Percentiles rank a stretch among this genome's conserved stretches.
These are phyloP conservation scores for Arbutus unedo DNA, from an alignment of 148 eudicot genomes.

Conservation along the genomic window DNA sequence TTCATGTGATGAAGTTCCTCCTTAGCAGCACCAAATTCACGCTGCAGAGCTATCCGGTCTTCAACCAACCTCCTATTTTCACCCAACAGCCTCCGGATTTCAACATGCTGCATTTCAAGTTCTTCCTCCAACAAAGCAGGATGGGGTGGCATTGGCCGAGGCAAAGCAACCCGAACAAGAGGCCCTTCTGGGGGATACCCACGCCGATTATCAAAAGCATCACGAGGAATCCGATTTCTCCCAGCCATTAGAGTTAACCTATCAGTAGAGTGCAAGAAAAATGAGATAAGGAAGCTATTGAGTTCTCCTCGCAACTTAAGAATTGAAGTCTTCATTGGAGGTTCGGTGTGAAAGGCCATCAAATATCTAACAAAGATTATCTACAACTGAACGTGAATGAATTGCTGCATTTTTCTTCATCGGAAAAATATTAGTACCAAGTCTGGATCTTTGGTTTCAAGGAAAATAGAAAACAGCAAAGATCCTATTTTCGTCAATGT, in stretches of 20 bases:
- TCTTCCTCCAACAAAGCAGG: constrained; percentile 95
- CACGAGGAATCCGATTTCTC: constrained; percentile 73
- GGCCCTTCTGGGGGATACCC: constrained; percentile 59
- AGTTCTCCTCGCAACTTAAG: background rate
- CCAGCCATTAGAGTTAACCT: constrained; percentile 59
- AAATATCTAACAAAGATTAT: background rate
- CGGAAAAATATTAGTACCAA: background rate
- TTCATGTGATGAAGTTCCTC: constrained; percentile 80
- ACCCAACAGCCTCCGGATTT: constrained; percentile 70
- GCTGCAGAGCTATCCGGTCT: constrained; percentile 71
- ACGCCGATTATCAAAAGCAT: constrained; percentile 64
- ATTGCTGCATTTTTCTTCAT: background rate
- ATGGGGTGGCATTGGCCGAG: constrained; percentile 64
- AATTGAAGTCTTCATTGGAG: constrained; percentile 9
- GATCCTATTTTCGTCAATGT: too few relatives aligned
- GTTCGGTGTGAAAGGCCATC: background rate
- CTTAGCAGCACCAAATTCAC: constrained; percentile 69
- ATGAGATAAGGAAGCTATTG: background rate
- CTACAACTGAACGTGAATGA: background rate
- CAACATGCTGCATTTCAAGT: constrained; percentile 73
- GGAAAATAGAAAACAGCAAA: background rate
- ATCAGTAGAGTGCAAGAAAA: background rate
- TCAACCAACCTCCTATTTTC: constrained; percentile 86
- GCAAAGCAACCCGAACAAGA: constrained; percentile 50
- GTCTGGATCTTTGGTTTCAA: background rate